Evolutionary conservation across 805 yeast genomes (phyloP).

Genomic region (Lipomyces lipofer): DNA sequence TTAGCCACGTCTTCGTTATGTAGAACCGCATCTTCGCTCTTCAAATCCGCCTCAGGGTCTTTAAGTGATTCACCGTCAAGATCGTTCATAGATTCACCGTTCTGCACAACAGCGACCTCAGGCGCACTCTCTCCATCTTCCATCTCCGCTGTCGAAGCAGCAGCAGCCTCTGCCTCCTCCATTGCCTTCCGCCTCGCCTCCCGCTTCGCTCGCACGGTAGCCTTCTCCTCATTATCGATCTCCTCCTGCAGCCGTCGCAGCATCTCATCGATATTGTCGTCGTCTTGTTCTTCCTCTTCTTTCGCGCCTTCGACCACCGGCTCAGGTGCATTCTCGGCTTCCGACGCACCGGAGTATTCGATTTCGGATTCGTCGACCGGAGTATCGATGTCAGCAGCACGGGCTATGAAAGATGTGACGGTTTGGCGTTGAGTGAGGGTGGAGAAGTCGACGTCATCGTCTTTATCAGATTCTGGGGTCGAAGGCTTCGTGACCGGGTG

Average conservation of each 20-base stretch:
- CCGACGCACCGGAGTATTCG: constrained; percentile 4
- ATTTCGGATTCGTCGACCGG: constrained; percentile 11
- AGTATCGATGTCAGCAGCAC: constrained; percentile 6
- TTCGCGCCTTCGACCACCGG: neutral
- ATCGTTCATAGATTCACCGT: constrained; percentile 4
- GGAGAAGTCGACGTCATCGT: constrained; percentile 18
- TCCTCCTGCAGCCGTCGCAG: constrained; percentile 30
- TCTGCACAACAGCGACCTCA: neutral
- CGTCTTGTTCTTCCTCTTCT: constrained; percentile 40
- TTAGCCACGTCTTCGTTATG: no score
- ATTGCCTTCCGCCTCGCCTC: constrained; percentile 19
- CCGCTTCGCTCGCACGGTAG: constrained; percentile 19
- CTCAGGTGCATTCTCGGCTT: neutral
- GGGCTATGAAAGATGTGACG: constrained; percentile 10
- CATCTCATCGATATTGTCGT: constrained; percentile 43
- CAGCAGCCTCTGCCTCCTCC: constrained; percentile 12
- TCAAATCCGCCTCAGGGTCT: no score
- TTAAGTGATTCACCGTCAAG: no score
- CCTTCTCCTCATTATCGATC: constrained; percentile 25
- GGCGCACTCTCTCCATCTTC: neutral
- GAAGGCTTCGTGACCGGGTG: neutral
- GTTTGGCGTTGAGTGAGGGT: constrained; percentile 14
- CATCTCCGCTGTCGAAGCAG: constrained; percentile 10
- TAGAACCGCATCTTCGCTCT: no score
- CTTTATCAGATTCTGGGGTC: constrained; percentile 1